These are phyloP conservation scores for Blastobotrys buckinghamii DNA, from an alignment of 1,139 yeast species.

Conservation along the genomic window DNA sequence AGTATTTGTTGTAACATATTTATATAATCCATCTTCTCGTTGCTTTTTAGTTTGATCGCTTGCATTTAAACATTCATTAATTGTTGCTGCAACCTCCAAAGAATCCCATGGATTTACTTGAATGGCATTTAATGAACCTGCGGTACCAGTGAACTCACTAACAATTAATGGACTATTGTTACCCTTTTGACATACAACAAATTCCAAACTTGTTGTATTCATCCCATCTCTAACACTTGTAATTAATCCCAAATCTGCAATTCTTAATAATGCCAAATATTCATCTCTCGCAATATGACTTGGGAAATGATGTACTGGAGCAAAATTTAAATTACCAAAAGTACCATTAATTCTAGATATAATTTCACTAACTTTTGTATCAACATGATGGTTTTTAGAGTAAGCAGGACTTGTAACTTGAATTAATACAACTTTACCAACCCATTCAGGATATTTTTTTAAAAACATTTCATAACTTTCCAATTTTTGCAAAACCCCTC, in stretches of 20 bases:
- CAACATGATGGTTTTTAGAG: slow-evolving; percentile 39
- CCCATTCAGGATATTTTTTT: slow-evolving; percentile 89
- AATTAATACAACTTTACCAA: slow-evolving; percentile 77
- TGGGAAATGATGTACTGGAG: slow-evolving; percentile 89
- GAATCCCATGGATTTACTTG: slow-evolving; percentile 97
- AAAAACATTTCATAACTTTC: slow-evolving; percentile 89
- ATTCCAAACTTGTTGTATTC: slow-evolving; percentile 92
- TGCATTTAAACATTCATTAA: slow-evolving; percentile 52
- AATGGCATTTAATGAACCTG: slow-evolving; percentile 68
- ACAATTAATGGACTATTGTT: slow-evolving; percentile 70
- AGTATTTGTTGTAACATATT: slow-evolving; percentile 62
- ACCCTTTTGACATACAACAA: slow-evolving; percentile 77
- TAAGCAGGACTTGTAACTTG: slow-evolving; percentile 86
- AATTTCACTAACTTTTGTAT: slow-evolving; percentile 63
- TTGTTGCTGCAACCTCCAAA: slow-evolving; percentile 83
- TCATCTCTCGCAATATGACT: slow-evolving; percentile 85
- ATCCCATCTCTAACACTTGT: slow-evolving; percentile 94
- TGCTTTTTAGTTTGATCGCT: slow-evolving; percentile 16
- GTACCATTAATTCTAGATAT: slow-evolving; percentile 60
- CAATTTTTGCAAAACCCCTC: slow-evolving; percentile 93
- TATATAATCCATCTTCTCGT: slow-evolving; percentile 48
- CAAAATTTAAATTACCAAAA: slow-evolving; percentile 71
- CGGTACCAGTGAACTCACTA: slow-evolving; percentile 92
- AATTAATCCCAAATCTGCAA: slow-evolving; percentile 83
- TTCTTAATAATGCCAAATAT: slow-evolving; percentile 78